Conservation (phyloP, 177 flowering plant genomes). For the Tripterygium wilfordii region DNA sequence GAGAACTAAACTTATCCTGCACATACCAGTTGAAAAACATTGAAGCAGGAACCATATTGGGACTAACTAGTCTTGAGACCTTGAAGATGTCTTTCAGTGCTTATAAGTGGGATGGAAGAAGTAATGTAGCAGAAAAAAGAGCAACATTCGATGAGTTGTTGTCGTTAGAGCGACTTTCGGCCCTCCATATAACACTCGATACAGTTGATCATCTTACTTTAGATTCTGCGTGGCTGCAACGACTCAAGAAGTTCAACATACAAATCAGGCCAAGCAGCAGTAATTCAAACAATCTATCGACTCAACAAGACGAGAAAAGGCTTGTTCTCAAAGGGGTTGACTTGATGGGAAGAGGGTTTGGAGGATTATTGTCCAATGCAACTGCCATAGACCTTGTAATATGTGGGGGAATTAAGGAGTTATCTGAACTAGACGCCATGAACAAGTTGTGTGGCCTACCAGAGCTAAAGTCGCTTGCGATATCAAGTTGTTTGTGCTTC, state of each 20-base stretch:
- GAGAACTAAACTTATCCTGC: constrained; percentile 9
- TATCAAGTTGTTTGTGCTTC: not conserved
- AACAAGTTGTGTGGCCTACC: not conserved
- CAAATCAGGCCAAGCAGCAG: constrained; percentile 1
- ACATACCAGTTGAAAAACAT: constrained; percentile 9
- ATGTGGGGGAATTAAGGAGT: constrained; percentile 8
- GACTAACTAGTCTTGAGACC: constrained; percentile 14
- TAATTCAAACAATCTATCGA: not conserved
- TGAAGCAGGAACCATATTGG: constrained; percentile 3
- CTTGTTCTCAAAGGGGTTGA: constrained; percentile 4
- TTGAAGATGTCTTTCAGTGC: constrained; percentile 14
- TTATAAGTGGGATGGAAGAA: constrained; percentile 8
- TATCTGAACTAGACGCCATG: not conserved
- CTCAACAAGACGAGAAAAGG: constrained; percentile 2
- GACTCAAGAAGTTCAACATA: constrained; percentile 9
- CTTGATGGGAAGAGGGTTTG: constrained; percentile 7
- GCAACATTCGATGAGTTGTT: constrained; percentile 7
- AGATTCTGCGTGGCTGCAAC: constrained; percentile 1
- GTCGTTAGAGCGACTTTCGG: constrained; percentile 1
- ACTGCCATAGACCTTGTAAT: constrained; percentile 3
- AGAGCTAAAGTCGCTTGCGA: constrained; percentile 4
- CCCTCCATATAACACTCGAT: constrained; percentile 7
- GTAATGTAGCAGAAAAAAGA: not conserved
- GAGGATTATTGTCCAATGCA: constrained; percentile 3
- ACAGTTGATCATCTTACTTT: constrained; percentile 1